Evolutionary conservation across 2,329 filamentous ascomycete species (phyloP).

Genomic region (Penicillium occitanis): DNA sequence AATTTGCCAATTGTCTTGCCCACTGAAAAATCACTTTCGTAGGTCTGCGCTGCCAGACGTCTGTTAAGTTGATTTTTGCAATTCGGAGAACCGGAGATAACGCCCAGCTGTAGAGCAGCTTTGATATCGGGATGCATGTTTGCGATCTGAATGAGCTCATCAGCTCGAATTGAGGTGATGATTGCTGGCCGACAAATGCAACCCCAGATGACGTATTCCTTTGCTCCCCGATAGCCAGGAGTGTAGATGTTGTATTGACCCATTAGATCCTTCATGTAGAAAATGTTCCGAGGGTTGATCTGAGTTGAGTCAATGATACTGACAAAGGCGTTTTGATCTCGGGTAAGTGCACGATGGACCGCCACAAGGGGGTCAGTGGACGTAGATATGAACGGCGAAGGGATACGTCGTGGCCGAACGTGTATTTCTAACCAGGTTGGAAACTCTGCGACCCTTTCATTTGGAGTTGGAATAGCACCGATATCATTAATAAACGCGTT

Average conservation of each 20-base stretch:
- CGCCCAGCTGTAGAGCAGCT: slow-evolving; percentile 30
- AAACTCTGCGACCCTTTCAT: slow-evolving; percentile 25
- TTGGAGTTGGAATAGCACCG: slow-evolving; percentile 19
- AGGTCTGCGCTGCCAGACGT: not conserved
- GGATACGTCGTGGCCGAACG: slow-evolving; percentile 24
- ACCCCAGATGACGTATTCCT: slow-evolving; percentile 41
- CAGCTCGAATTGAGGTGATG: slow-evolving; percentile 30
- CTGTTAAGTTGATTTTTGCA: slow-evolving; percentile 5
- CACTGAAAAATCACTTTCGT: slow-evolving; percentile 7
- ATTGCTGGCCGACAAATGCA: slow-evolving; percentile 31
- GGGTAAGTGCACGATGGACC: slow-evolving; percentile 33
- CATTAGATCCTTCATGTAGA: slow-evolving; percentile 31
- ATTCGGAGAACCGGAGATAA: not conserved
- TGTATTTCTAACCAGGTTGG: slow-evolving; percentile 28
- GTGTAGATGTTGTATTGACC: slow-evolving; percentile 23
- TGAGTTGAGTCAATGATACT: slow-evolving; percentile 34
- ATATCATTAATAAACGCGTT: slow-evolving; percentile 27
- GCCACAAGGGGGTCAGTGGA: slow-evolving; percentile 30
- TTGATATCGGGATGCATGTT: slow-evolving; percentile 24
- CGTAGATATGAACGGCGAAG: slow-evolving; percentile 38
- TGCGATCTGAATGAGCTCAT: slow-evolving; percentile 26
- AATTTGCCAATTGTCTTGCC: slow-evolving; percentile 15
- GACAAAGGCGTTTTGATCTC: slow-evolving; percentile 28
- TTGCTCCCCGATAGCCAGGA: slow-evolving; percentile 29
- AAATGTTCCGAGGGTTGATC: slow-evolving; percentile 26